A percentile compares a stretch with the other conserved stretches of the same genome.
These are phyloP conservation scores for Tirmania nivea DNA, from an alignment of 495 filamentous ascomycete genomes.

Conservation along the genomic window DNA sequence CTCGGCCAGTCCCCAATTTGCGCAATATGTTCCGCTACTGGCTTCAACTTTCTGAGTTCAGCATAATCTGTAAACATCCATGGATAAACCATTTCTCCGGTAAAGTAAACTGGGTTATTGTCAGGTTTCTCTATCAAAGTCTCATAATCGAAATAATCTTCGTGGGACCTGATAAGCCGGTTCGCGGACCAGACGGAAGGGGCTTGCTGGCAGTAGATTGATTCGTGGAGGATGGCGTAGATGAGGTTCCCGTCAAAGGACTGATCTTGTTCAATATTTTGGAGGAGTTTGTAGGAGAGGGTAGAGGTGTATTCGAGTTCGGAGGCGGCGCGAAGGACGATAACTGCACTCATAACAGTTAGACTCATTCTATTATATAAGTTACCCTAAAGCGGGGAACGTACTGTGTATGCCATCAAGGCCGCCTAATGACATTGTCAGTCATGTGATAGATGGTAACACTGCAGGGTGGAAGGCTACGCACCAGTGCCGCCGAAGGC, in stretches of 20 bases:
- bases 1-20: conserved; percentile 41
- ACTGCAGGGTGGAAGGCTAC: conserved; percentile 1
- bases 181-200: conserved; percentile 30
- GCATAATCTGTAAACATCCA: conserved; percentile 58
- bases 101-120: conserved; percentile 49
- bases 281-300: conserved; percentile 48
- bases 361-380: too few relatives aligned
- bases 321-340: conserved; percentile 37
- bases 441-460: conserved; percentile 7
- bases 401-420: conserved; percentile 43
- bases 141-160: conserved; percentile 22
- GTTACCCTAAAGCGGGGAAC: background rate
- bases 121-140: background rate
- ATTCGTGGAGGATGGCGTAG: conserved; percentile 71
- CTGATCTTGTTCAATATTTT: conserved; percentile 38
- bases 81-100: conserved; percentile 79
- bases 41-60: conserved; percentile 41
- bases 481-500: conserved; percentile 53
- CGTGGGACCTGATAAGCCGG: conserved; percentile 21
- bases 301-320: conserved; percentile 53
- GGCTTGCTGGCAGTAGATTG: conserved; percentile 46
- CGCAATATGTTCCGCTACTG: conserved; percentile 50
- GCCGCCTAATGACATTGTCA: conserved; percentile 26
- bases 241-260: conserved; percentile 54
- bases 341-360: conserved; percentile 26